Conservation (phyloP, 345 rosid genomes). For the Corymbia maculata region DNA sequence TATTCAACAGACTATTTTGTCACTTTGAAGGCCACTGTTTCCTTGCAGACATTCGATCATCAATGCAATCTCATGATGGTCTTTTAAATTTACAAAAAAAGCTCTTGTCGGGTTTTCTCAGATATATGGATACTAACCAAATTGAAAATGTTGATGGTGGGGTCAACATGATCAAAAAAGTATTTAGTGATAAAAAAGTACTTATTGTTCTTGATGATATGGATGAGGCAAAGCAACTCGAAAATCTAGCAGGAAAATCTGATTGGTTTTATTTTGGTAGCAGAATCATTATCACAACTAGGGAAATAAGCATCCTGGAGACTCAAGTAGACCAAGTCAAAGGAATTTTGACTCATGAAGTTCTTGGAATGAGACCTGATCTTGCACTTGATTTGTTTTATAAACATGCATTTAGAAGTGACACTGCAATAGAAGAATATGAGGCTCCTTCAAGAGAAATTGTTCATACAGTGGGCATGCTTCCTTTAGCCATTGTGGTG, state of each 20-base stretch:
- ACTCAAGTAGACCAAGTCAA: not conserved
- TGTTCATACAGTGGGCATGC: not conserved
- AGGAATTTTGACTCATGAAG: not conserved
- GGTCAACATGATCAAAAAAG: not conserved
- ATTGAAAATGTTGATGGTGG: not conserved
- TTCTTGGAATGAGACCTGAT: not conserved
- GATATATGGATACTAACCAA: not conserved
- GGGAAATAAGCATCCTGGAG: not conserved
- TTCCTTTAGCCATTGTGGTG: not conserved
- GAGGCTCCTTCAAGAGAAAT: not conserved
- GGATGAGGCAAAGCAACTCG: not conserved
- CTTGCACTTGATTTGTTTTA: not conserved
- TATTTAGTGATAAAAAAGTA: not conserved
- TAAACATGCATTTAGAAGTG: not conserved
- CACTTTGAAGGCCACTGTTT: not conserved
- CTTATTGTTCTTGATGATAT: not conserved
- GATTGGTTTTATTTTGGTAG: slow-evolving; percentile 1
- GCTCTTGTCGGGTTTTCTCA: not conserved
- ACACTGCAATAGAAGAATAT: not conserved
- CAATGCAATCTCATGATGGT: not conserved
- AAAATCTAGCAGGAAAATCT: not conserved
- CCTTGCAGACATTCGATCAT: not conserved
- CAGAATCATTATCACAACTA: not conserved
- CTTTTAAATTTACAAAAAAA: not conserved
- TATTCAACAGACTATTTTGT: not conserved